phyloP scores from a whole-genome alignment of 1,284 basidiomycete species.

The Inonotus hispidus region DNA sequence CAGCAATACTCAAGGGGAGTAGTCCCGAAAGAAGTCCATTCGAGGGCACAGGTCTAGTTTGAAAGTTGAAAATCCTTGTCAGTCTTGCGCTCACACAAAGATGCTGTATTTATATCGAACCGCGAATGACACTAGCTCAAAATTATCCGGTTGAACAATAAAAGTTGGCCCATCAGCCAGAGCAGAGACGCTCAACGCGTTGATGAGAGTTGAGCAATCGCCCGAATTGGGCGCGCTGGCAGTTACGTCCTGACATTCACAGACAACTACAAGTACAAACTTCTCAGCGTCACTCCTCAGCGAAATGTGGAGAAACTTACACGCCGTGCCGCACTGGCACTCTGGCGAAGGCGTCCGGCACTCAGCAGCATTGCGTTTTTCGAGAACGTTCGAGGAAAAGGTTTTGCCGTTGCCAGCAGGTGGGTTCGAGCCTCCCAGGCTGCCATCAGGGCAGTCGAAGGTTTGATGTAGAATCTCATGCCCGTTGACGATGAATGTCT shows the following conservation, averaged over 20 bases:
- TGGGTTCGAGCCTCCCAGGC: neutral
- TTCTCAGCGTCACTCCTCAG: neutral
- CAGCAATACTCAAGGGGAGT: conserved; percentile 26
- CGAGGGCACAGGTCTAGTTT: conserved; percentile 26
- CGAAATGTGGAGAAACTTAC: conserved; percentile 17
- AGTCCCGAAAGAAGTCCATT: conserved; percentile 25
- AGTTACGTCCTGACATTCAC: conserved; percentile 18
- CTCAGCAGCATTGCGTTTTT: conserved; percentile 16
- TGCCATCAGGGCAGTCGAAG: conserved; percentile 13
- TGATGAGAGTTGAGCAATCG: conserved; percentile 22
- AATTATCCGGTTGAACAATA: conserved; percentile 23
- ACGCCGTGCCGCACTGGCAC: conserved; percentile 22
- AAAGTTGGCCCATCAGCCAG: conserved; percentile 27
- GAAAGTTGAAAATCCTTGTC: neutral
- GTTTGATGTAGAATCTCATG: conserved; percentile 7
- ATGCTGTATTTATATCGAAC: neutral
- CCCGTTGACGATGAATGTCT: conserved; percentile 8
- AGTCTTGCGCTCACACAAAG: neutral
- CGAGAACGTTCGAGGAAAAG: conserved; percentile 1
- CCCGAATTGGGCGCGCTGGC: conserved; percentile 24
- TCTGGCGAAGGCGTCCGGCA: conserved; percentile 15
- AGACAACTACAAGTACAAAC: conserved; percentile 12
- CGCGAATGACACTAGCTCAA: conserved; percentile 26
- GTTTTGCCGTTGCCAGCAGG: neutral
- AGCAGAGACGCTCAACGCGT: conserved; percentile 20